These are phyloP conservation scores for Oenanthe sinensis DNA, from an alignment of 129 eudicot genomes.

Conservation along the genomic window DNA sequence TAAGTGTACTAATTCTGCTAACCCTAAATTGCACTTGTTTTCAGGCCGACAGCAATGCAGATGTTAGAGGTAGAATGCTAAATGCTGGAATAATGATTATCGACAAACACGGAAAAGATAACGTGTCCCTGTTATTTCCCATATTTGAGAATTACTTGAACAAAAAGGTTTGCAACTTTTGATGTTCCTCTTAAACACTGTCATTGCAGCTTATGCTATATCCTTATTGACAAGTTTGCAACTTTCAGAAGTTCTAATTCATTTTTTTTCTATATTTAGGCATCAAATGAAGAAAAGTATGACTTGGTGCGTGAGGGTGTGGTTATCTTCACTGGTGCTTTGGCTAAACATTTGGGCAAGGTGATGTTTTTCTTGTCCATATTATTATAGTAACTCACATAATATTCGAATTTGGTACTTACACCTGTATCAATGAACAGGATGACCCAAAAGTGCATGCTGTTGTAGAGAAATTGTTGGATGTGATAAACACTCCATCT, in stretches of 20 bases:
- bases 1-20: background rate
- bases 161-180: constrained; percentile 51
- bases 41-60: constrained; percentile 94
- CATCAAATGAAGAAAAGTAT: constrained; percentile 90
- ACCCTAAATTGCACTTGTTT: constrained; percentile 6
- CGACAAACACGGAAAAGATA: constrained; percentile 97
- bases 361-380: constrained; percentile 23
- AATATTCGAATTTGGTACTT: background rate
- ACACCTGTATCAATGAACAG: constrained; percentile 31
- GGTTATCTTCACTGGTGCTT: constrained; percentile 95
- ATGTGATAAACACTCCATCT: constrained; percentile 92
- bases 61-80: constrained; percentile 96
- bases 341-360: constrained; percentile 90
- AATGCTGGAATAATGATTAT: constrained; percentile 96
- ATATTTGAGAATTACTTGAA: constrained; percentile 94
- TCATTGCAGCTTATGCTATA: background rate
- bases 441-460: constrained; percentile 93
- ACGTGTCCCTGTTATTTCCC: constrained; percentile 79
- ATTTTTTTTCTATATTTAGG: constrained; percentile 31
- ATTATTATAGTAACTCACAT: background rate
- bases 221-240: background rate
- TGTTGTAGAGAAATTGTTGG: constrained; percentile 92
- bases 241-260: background rate
- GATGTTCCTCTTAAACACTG: background rate
- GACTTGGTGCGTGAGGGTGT: constrained; percentile 99